Evolutionary conservation across 805 yeast species (phyloP).

Genomic region (Saturnispora saitoi): DNA sequence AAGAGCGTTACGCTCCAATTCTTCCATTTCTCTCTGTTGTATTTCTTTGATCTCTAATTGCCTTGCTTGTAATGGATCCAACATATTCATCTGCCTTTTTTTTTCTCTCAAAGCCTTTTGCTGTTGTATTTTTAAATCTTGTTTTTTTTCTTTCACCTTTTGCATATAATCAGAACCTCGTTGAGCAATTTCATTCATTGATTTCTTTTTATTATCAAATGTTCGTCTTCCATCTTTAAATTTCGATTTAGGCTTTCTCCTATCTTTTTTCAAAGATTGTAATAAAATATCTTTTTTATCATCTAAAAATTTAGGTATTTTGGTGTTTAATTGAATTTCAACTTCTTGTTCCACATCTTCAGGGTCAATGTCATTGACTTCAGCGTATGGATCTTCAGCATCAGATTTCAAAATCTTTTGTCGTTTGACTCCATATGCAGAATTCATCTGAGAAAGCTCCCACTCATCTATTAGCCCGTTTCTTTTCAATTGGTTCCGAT

Average conservation of each 20-base stretch:
- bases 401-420: conserved; percentile 9
- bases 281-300: conserved; percentile 7
- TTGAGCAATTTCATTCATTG: conserved; percentile 50
- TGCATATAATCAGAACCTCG: conserved; percentile 62
- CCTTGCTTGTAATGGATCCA: conserved; percentile 32
- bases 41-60: conserved; percentile 9
- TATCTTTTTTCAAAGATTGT: not conserved
- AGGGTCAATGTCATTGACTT: conserved; percentile 17
- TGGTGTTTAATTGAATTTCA: conserved; percentile 64
- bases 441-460: conserved; percentile 72
- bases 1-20: conserved; percentile 18
- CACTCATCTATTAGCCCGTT: conserved; percentile 50
- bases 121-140: conserved; percentile 41
- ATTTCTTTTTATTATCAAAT: conserved; percentile 13
- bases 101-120: conserved; percentile 32
- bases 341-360: conserved; percentile 41
- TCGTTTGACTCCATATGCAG: conserved; percentile 27
- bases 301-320: conserved; percentile 60
- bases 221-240: conserved; percentile 16
- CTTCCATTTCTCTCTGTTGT: conserved; percentile 11
- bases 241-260: not conserved
- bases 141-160: conserved; percentile 53
- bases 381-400: conserved; percentile 28
- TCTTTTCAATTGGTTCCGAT: conserved; percentile 7
- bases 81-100: conserved; percentile 23